Percentiles rank a stretch among this genome's conserved stretches.
Conservation (phyloP, 345 rosid species). For the Rhodamnia argentea region DNA sequence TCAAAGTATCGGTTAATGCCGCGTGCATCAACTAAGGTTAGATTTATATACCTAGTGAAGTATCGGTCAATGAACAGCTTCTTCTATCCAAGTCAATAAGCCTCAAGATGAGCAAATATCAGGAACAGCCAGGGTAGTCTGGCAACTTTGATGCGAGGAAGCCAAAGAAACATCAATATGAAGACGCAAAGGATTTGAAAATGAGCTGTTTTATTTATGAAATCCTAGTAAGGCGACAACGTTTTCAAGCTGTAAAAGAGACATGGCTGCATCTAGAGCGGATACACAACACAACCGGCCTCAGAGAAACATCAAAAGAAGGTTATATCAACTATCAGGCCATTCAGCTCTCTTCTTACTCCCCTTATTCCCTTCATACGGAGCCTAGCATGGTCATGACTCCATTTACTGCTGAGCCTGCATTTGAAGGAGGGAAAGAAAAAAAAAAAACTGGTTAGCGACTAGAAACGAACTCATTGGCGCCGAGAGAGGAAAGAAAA, state of each 20-base stretch:
- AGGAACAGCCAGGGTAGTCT: not conserved
- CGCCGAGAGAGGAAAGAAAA: not conserved
- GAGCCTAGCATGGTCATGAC: not conserved
- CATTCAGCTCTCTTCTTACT: not conserved
- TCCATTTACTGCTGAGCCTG: slow-evolving; percentile 1
- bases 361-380: not conserved
- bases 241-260: too few relatives aligned
- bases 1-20: not conserved
- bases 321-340: not conserved
- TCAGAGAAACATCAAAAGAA: not conserved
- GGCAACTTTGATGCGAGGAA: not conserved
- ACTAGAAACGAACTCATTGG: not conserved
- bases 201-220: too few relatives aligned
- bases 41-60: not conserved
- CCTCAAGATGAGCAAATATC: not conserved
- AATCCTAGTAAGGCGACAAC: too few relatives aligned
- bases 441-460: not conserved
- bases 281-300: not conserved
- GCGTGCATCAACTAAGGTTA: not conserved
- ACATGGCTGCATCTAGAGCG: too few relatives aligned
- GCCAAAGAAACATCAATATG: not conserved
- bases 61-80: not conserved
- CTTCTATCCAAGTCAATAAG: not conserved
- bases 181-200: too few relatives aligned
- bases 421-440: not conserved